Percentiles rank a stretch among this genome's conserved stretches.
Evolutionary conservation across 2,329 filamentous ascomycete species (phyloP).

Genomic region (Penicillium italicum): DNA sequence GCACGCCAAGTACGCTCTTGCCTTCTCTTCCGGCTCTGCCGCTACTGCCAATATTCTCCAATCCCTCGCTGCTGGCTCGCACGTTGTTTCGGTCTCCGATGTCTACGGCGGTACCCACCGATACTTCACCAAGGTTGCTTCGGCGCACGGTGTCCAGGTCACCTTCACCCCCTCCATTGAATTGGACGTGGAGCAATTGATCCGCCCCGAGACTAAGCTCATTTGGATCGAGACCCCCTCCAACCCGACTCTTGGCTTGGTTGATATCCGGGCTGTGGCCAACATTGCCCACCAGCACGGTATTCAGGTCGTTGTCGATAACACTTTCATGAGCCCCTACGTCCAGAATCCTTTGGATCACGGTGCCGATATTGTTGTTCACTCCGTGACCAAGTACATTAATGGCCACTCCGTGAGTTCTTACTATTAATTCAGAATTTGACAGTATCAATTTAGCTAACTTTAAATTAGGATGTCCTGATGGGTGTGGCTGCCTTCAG

Average conservation of each 20-base stretch:
- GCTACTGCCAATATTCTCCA: conserved; percentile 92
- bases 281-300: conserved; percentile 80
- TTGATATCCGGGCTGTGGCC: conserved; percentile 85
- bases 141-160: conserved; percentile 88
- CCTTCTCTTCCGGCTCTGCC: conserved; percentile 90
- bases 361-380: conserved; percentile 93
- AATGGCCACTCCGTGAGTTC: conserved; percentile 71
- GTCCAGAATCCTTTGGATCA: conserved; percentile 94
- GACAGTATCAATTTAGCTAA: conserved; percentile 4
- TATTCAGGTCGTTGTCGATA: conserved; percentile 96
- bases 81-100: conserved; percentile 94
- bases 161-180: conserved; percentile 94
- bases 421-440: neutral
- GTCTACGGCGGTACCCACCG: conserved; percentile 97
- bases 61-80: conserved; percentile 82
- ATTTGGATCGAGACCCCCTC: conserved; percentile 97
- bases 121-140: conserved; percentile 97
- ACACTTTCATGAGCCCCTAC: conserved; percentile 96
- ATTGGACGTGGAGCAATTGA: conserved; percentile 77
- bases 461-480: conserved; percentile 66
- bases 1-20: conserved; percentile 85
- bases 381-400: conserved; percentile 98
- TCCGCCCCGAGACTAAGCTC: conserved; percentile 83
- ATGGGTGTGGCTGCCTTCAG: conserved; percentile 98
- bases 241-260: conserved; percentile 88